phyloP scores from a whole-genome alignment of 2,329 filamentous ascomycete species.

The Stemphylium beticola region DNA sequence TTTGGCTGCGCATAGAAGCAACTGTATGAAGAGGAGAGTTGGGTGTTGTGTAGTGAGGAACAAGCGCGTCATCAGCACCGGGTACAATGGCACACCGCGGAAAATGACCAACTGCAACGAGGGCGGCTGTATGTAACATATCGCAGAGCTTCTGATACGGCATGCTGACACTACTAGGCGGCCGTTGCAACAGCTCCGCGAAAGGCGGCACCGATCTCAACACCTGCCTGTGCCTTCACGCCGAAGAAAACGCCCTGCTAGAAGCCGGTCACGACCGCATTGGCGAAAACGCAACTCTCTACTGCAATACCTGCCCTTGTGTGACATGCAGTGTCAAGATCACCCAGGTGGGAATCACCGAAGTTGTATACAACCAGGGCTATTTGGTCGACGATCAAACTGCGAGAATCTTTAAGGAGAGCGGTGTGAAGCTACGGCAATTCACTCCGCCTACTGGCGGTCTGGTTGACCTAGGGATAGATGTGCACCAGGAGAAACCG shows the following conservation, averaged over 20 bases:
- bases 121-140: conserved; percentile 71
- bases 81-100: conserved; percentile 96
- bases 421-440: conserved; percentile 83
- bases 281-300: conserved; percentile 79
- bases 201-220: conserved; percentile 74
- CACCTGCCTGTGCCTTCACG: conserved; percentile 95
- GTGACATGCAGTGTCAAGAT: conserved; percentile 99
- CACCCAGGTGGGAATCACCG: conserved; percentile 90
- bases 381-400: conserved; percentile 91
- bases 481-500: background rate
- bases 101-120: conserved; percentile 89
- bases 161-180: conserved; percentile 46
- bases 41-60: conserved; percentile 90
- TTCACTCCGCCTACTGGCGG: conserved; percentile 68
- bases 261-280: conserved; percentile 94
- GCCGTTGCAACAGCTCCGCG: conserved; percentile 79
- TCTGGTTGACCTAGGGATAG: conserved; percentile 39
- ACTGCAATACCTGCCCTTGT: conserved; percentile 96
- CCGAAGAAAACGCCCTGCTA: conserved; percentile 94
- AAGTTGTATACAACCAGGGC: conserved; percentile 91
- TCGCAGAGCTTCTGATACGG: background rate
- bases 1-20: conserved; percentile 85
- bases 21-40: conserved; percentile 98
- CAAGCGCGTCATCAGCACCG: conserved; percentile 87
- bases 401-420: conserved; percentile 80